Base-by-base conservation (phyloP, 148 eudicot genomes). In the Rhododendron vialii region DNA sequence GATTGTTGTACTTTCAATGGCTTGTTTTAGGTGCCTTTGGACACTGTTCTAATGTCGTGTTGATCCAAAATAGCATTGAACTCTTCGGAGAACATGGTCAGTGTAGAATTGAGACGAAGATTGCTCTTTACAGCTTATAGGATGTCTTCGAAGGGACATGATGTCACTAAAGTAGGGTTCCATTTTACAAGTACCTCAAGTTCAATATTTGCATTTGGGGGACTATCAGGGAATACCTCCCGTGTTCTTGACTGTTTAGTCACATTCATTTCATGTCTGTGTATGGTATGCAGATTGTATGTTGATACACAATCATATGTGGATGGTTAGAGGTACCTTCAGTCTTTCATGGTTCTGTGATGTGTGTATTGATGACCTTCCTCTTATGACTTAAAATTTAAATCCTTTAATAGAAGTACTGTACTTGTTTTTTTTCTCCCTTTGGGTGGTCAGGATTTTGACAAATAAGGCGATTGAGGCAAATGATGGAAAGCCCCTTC, bases 401-500 rank as follows among this genome's bases (percentile, higher is more conserved):
- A 57, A 18, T 35, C 24, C 28, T 57, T 41, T 13, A 38, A 75
- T 33, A 5, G 36, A 28, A 2, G 36, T 22, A 63, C 75, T 41
- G 51, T 51, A 41, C 47, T 53, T 76, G 48, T 81, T 81, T 35
- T 13, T 69, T 69, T 69, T 30, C 43, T 85, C 28, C 59, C 77
- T 24, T 80, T 11, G 48, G 59, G 61, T 36, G 61, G 14, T 43
- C 78, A 96, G 99, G 90, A 89, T 96, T 30, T 86, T 96, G 90
- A 94, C 94, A 15, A 92, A 87, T 79, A 96, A 96, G 93, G 99
- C 99, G 30, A 50, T 92, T 80, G 98, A 92, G 82, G 98, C 98
- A 36, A 97, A 97, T 84, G 98, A 95, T 74, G 98, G 98, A 85
- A 97, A 95, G 93, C 98, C 99, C 33, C 90, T 97, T 36, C 99